Conservation (phyloP, 345 rosid genomes). For the Mallotus nudiflorus region DNA sequence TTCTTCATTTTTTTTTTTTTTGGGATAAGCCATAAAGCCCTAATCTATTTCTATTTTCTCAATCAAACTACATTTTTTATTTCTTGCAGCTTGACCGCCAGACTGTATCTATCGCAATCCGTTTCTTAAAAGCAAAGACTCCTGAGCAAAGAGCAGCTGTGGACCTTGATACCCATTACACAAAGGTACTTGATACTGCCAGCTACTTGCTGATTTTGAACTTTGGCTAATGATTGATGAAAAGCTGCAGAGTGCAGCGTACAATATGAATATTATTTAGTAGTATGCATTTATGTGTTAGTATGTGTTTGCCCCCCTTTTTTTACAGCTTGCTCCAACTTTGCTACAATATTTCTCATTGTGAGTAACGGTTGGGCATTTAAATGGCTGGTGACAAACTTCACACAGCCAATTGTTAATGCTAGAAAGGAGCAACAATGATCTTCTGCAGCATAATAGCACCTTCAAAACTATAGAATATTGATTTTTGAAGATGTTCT, state of each 20-base stretch:
- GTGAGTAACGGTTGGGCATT: background rate
- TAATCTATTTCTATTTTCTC: background rate
- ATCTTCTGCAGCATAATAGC: background rate
- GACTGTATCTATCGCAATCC: slow-evolving; percentile 72
- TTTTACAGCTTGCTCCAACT: background rate
- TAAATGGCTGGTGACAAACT: background rate
- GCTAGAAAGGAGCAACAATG: background rate
- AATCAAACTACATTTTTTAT: background rate
- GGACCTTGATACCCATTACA: slow-evolving; percentile 94
- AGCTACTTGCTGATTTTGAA: background rate
- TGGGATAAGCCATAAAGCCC: background rate
- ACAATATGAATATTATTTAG: no score
- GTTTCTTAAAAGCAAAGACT: slow-evolving; percentile 83
- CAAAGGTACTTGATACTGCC: slow-evolving; percentile 46
- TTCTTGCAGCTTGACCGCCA: slow-evolving; percentile 62
- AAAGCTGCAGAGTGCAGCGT: background rate
- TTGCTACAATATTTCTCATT: background rate
- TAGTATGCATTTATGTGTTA: no score
- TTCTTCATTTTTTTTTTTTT: background rate
- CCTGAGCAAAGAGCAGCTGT: slow-evolving; percentile 95
- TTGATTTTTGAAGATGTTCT: background rate
- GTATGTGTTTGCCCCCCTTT: background rate
- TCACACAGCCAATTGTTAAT: no score
- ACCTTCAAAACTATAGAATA: background rate
- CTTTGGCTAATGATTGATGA: background rate